Base-by-base conservation (phyloP, 2,329 filamentous ascomycete species). In the Alternaria arbusti region DNA sequence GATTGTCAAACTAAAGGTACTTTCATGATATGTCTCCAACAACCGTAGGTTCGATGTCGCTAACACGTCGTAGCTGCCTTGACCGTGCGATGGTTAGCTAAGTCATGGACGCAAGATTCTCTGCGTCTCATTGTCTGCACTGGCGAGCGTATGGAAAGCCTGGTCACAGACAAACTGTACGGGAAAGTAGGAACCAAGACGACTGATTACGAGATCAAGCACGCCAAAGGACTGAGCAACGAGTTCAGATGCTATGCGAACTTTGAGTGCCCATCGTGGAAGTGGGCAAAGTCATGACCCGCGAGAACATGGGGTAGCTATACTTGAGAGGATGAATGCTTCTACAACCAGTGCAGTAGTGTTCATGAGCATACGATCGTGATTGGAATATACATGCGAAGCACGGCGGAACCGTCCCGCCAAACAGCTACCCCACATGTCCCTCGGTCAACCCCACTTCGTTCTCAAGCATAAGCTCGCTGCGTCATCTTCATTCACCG, bases 221-320 rank as follows among this genome's bases (percentile, higher is more conserved):
- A 95, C 73, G 85, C 87, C n/a, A 87, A 88, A 65, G 90, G 90
- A 0, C 80, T 96, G 63, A 92, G 90, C 78, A 96, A 96, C 74
- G 91, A 93, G 79, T 96, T 94, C 76, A 86, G 87, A 74, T 94
- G 90, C 78, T 95, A 93, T 74, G 88, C 92, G 23, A 94, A 92
- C 74, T 94, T 92, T 74, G 89, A 92, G 76, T 87, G 89, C 70
- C 81, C 81, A 15, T 68, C 68, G 12, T 84, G 82, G 81, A 78
- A 74, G 40, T 81, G 77, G 76, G 65, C 50, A 13, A 59, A 57
- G 20, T 59, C 64, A 63, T 69, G 58, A 66, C 45, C 57, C 26
- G 49, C 17, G 47, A 15, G 54, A 20, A 23, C 17, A 32, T 28
- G 13, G 20, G n/a, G 10, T 28, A 28, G n/a, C 17, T 22, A 43